These are phyloP conservation scores for Caloboletus inedulis DNA, from an alignment of 1,284 basidiomycete species.

Conservation along the genomic window DNA sequence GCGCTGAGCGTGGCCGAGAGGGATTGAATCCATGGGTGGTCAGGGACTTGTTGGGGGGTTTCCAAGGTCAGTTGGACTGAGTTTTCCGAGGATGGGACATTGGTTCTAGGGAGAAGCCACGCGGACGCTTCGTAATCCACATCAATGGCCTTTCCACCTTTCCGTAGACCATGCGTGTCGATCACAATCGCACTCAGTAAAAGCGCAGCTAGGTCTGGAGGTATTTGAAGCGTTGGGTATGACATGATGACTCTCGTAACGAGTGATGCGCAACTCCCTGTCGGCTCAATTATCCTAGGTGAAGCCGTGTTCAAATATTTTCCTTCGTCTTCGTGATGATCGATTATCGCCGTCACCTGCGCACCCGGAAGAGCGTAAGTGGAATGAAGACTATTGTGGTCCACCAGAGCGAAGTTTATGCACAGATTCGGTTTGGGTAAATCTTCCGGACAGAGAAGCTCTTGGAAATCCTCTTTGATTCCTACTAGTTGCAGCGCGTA, in stretches of 20 bases:
- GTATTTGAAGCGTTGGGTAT: slow-evolving; percentile 37
- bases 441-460: slow-evolving; percentile 62
- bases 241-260: slow-evolving; percentile 55
- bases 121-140: slow-evolving; percentile 60
- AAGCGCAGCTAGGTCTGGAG: slow-evolving; percentile 69
- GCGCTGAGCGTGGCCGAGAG: slow-evolving; percentile 51
- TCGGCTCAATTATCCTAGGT: slow-evolving; percentile 63
- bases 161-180: slow-evolving; percentile 78
- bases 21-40: slow-evolving; percentile 41
- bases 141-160: slow-evolving; percentile 69
- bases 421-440: slow-evolving; percentile 43
- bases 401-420: slow-evolving; percentile 77
- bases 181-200: slow-evolving; percentile 78
- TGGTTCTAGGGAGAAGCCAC: slow-evolving; percentile 54
- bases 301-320: slow-evolving; percentile 59
- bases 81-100: slow-evolving; percentile 31
- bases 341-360: slow-evolving; percentile 77
- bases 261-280: slow-evolving; percentile 81
- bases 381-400: slow-evolving; percentile 79
- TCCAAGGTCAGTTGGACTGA: slow-evolving; percentile 5
- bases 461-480: slow-evolving; percentile 43
- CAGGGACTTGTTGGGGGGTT: slow-evolving; percentile 18
- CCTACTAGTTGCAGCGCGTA: slow-evolving; percentile 64
- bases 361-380: slow-evolving; percentile 46
- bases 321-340: slow-evolving; percentile 91